Base-by-base conservation (phyloP, 116 monocot species). In the Zostera marina region DNA sequence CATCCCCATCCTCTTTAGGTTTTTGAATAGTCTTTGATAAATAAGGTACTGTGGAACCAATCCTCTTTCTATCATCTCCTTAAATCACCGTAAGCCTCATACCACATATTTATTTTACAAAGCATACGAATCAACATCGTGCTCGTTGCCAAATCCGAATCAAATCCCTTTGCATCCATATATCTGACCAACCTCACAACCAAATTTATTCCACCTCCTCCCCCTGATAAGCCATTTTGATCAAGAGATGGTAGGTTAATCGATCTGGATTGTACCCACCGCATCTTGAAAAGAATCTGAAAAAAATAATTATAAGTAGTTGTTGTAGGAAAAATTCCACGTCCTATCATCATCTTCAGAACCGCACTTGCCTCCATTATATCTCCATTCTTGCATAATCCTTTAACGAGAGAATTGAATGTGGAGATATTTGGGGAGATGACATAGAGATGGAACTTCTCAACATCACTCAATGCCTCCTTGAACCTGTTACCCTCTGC, bases 251-350 rank as follows among this genome's bases (percentile, higher is more conserved):
- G 52, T 84, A 84, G 0, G 83, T 84, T 2, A 92, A 55, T 25
- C 74, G 63, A 40, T 92, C 81, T 0, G 71, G 76, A 21, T 20
- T 32, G 54, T 81, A 77, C 1, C 77, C 74, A n/a, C 32, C 32
- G 15, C 53, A 69, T 17, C 58, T 84, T 23, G 76, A 42, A 68
- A 92, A 92, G 46, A 56, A 64, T 66, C 72, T 70, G 52, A n/a
- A 92, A 87, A 60, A 87, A 92, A 47, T 86, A 86, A 44, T 86
- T 87, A 51, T 92, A 92, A n/a, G 92, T 92, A 11, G 72, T 84
- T 0, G 81, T 14, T n/a, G 74, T 87, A 0, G 92, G 92, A 12
- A 76, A 67, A 63, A 87, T 65, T 23, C 72, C 68, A 22, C 81
- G 71, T 5, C 71, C 72, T 0, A 76, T 74, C 92, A 92, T 92